Base-by-base conservation (phyloP, 139 green algal genomes). In the Chlamydomonas applanata region DNA sequence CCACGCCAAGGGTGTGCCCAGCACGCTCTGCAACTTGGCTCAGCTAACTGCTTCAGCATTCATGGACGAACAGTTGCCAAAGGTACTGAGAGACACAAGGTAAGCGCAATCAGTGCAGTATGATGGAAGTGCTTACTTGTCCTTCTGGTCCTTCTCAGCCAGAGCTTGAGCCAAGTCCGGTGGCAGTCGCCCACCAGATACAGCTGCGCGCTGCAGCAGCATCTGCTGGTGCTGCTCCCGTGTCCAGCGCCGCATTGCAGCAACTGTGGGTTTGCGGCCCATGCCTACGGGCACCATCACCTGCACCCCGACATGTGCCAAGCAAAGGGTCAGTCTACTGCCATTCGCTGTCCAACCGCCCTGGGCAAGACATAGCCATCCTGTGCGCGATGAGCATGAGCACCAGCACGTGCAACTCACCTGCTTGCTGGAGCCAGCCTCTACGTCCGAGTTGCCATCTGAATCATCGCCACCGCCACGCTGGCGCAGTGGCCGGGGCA, bases 151-250 rank as follows among this genome's bases (percentile, higher is more conserved):
- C 59, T 66, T 66, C 11, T 66, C n/a, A 29, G 29, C n/a, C 59
- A 66, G 59, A 40, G 59, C 59, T 25, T 66, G n/a, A 40, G n/a
- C 11, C 11, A 66, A 9, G n/a, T 66, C 59, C 16, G 59, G 59
- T 16, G 59, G 59, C 24, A 66, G 59, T 16, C 59, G 29, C 11
- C 59, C 59, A 29, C n/a, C 59, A 36, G 24, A 11, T 36, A 25
- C 59, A 11, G 59, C 59, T 35, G 30, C 11, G 11, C 59, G 59
- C 59, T 66, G 59, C 59, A 40, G n/a, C 59, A 66, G 7, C 49
- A 74, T 46, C 72, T 67, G 77, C 36, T 76, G 76, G 52, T 82
- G 76, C 63, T 77, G 56, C 25, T 75, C 67, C 3, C 78, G 29
- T 4, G 66, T 72, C 29, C 77, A 71, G 25, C 76, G 76, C 9